Percentiles rank a stretch among this genome's conserved stretches.
These are phyloP conservation scores for Vitellaria paradoxa DNA, from an alignment of 179 eudicot genomes.

Conservation along the genomic window DNA sequence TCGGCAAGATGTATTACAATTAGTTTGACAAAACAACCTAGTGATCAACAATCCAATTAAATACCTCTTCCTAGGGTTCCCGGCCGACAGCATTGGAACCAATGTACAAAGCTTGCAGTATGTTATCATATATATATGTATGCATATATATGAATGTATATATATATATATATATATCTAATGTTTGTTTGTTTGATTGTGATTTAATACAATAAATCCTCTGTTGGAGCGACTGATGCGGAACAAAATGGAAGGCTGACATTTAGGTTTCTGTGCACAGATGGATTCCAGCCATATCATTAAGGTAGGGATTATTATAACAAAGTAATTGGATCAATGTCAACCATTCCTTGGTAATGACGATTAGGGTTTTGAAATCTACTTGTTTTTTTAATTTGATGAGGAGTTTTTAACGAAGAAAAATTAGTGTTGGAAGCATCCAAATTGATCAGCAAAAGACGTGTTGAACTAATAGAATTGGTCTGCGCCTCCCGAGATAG, in stretches of 20 bases:
- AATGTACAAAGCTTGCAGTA: constrained; percentile 5
- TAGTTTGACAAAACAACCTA: neutral
- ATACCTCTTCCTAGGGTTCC: constrained; percentile 17
- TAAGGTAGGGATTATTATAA: constrained; percentile 12
- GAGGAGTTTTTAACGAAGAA: constrained; percentile 21
- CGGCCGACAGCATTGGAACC: constrained; percentile 28
- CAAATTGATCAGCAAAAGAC: constrained; percentile 33
- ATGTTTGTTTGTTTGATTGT: neutral
- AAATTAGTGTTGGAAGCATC: constrained; percentile 36
- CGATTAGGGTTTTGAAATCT: constrained; percentile 33
- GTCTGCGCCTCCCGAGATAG: constrained; percentile 21
- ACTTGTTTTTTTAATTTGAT: constrained; percentile 23
- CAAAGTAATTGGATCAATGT: constrained; percentile 26
- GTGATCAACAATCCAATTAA: neutral
- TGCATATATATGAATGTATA: too few species aligned
- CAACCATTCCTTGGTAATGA: constrained; percentile 46
- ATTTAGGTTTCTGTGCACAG: constrained; percentile 22
- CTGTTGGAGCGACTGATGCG: neutral
- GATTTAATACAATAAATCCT: neutral
- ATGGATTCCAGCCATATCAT: constrained; percentile 16
- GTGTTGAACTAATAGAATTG: neutral
- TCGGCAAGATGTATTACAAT: neutral
- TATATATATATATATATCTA: neutral
- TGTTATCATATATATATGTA: neutral
- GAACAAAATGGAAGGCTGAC: constrained; percentile 23